phyloP scores from a whole-genome alignment of 768 basidiomycete species.

The Lactarius hengduanensis region DNA sequence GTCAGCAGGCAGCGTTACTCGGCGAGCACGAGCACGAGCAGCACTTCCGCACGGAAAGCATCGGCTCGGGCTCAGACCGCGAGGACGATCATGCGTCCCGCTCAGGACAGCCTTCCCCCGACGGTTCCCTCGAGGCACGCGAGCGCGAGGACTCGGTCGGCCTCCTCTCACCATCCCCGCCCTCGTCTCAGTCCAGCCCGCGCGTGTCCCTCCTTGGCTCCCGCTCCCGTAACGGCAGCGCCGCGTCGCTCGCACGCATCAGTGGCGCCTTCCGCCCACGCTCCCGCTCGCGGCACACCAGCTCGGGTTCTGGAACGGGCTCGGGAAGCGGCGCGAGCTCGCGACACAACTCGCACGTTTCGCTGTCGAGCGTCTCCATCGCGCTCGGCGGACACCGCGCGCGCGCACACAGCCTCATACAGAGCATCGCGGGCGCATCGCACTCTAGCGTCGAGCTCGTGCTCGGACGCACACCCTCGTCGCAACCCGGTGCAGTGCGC shows the following conservation, averaged over 20 bases:
- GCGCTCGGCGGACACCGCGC: constrained; percentile 43
- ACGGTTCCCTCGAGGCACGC: constrained; percentile 55
- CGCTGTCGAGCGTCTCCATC: constrained; percentile 30
- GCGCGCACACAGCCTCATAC: constrained; percentile 64
- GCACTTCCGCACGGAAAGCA: constrained; percentile 10
- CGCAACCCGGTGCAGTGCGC: neutral
- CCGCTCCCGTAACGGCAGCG: constrained; percentile 41
- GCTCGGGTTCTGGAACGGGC: constrained; percentile 23
- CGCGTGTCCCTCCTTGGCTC: constrained; percentile 47
- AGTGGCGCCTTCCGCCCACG: constrained; percentile 30
- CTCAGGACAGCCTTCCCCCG: constrained; percentile 41
- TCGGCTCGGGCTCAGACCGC: constrained; percentile 18
- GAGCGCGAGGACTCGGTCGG: constrained; percentile 64
- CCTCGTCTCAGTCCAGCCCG: constrained; percentile 47
- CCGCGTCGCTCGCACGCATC: constrained; percentile 48
- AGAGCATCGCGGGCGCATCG: constrained; percentile 59
- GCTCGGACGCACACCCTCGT: constrained; percentile 31
- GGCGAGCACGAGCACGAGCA: constrained; percentile 24
- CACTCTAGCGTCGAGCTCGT: constrained; percentile 60
- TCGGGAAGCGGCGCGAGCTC: constrained; percentile 29
- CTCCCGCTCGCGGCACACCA: constrained; percentile 17
- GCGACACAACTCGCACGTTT: constrained; percentile 33
- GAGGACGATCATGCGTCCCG: constrained; percentile 30
- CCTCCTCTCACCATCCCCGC: constrained; percentile 45
- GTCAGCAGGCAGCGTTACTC: constrained; percentile 21